Evolutionary conservation across 495 filamentous ascomycete species (phyloP), one percentile per base, ranked within the genome.

Genomic region (Aspergillus baeticus): DNA sequence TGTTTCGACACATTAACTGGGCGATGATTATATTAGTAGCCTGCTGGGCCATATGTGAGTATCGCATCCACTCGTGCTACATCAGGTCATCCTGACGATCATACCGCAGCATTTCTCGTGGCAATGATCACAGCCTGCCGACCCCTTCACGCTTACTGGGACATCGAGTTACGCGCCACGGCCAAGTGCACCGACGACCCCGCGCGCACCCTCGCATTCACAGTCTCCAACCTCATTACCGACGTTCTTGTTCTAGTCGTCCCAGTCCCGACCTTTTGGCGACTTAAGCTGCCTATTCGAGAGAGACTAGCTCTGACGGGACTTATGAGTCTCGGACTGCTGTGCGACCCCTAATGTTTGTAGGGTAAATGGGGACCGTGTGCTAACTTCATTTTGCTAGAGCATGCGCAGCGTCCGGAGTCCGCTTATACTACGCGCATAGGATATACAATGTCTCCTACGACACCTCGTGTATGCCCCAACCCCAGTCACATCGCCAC

Each of bases 141-240:
- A 13, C 51, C 51, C 13, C 51, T 54, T 31, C 17, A 13, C 7
- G 51, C 36, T n/a, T 54, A 54, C 29, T 54, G 51, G 51, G 51
- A 54, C 7, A 42, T 33, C 21, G 4, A 22, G 23, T 2, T 20
- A n/a, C n/a, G 20, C 36, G 18, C 29, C 37, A 10, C 10, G 17
- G 42, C 42, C 7, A 33, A 42, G n/a, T 54, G 51, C 39, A 29
- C 5, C 11, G 21, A 54, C 37, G 36, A 54, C 5, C 14, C 6
- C 2, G 35, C 51, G 1, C 22, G 34, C 17, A 54, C 37, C 15
- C 35, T 54, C 10, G 34, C 51, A 6, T 54, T 54, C 36, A 23
- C 37, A 4, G 43, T 54, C 36, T 23, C 42, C 18, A 45, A 45
- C 42, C 17, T 45, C 1, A 10, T 45, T 4, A 45, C 42, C 8